Conservation (phyloP, 1,284 basidiomycete species). For the Boletus mariae region DNA sequence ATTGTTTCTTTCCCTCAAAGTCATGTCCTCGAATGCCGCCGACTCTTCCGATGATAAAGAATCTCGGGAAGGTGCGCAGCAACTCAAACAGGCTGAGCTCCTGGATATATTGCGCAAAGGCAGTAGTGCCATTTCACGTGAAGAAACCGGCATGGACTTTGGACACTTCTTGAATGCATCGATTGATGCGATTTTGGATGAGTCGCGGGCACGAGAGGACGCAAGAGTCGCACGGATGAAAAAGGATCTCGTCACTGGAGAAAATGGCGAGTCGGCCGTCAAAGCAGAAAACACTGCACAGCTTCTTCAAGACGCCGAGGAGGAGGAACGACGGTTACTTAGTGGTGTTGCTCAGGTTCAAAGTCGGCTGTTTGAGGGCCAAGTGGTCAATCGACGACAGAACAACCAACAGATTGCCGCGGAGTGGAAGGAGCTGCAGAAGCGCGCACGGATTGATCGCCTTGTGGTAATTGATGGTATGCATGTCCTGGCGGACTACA, state of each 20-base stretch:
- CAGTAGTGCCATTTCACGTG: conserved; percentile 45
- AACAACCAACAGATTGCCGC: conserved; percentile 41
- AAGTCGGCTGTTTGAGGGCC: conserved; percentile 57
- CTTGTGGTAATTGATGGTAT: conserved; percentile 46
- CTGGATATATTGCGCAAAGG: conserved; percentile 54
- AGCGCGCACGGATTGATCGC: conserved; percentile 39
- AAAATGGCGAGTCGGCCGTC: conserved; percentile 13
- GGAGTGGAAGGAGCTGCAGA: conserved; percentile 46
- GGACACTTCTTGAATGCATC: conserved; percentile 41
- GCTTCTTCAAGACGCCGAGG: conserved; percentile 46
- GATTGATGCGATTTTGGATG: conserved; percentile 42
- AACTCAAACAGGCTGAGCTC: conserved; percentile 44
- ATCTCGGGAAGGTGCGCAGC: conserved; percentile 23
- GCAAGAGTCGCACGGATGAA: conserved; percentile 43
- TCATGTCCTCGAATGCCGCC: conserved; percentile 42
- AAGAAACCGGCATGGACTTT: conserved; percentile 40
- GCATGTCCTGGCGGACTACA: conserved; percentile 37
- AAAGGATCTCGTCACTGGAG: conserved; percentile 28
- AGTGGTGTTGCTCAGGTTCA: conserved; percentile 55
- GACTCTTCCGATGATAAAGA: conserved; percentile 16
- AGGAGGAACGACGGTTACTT: conserved; percentile 51
- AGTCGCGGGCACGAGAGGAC: conserved; percentile 40
- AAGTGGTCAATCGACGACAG: conserved; percentile 37
- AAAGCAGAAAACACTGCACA: conserved; percentile 27
- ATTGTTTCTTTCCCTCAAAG: conserved; percentile 57